Percentiles rank a stretch among this genome's conserved stretches.
Evolutionary conservation across 495 filamentous ascomycete species (phyloP).

Genomic region (Cercophora samala): DNA sequence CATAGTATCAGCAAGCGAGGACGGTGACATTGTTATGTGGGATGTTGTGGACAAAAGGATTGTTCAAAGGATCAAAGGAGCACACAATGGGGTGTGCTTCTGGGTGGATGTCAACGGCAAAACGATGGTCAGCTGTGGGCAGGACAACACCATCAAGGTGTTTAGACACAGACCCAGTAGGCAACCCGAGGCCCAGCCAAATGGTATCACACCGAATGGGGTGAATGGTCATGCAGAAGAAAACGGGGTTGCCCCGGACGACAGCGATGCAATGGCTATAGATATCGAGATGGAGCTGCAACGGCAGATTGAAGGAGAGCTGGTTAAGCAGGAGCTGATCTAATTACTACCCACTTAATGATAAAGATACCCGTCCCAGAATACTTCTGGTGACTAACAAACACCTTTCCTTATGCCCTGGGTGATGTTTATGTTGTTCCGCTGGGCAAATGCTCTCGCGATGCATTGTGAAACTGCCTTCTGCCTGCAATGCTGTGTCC

Average conservation of each 20-base stretch:
- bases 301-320: constrained; percentile 22
- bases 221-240: constrained; percentile 15
- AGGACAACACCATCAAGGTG: constrained; percentile 43
- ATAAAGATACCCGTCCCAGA: neutral
- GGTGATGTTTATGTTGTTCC: neutral
- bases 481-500: neutral
- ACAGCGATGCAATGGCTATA: constrained; percentile 12
- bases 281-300: constrained; percentile 28
- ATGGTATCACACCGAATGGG: neutral
- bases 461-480: neutral
- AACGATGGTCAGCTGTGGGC: constrained; percentile 47
- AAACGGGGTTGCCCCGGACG: neutral
- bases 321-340: constrained; percentile 27
- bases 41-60: constrained; percentile 81
- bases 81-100: constrained; percentile 78
- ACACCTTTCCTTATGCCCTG: neutral
- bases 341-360: constrained; percentile 1
- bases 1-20: constrained; percentile 79
- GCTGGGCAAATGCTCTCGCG: neutral
- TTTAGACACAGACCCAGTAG: constrained; percentile 31
- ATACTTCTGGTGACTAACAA: neutral
- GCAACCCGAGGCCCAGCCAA: constrained; percentile 8
- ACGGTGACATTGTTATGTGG: constrained; percentile 82
- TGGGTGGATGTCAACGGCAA: constrained; percentile 63
- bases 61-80: constrained; percentile 62